A percentile compares a stretch with the other conserved stretches of the same genome.
These are phyloP conservation scores for Angophora floribunda DNA, from an alignment of 345 rosid species.

Conservation along the genomic window DNA sequence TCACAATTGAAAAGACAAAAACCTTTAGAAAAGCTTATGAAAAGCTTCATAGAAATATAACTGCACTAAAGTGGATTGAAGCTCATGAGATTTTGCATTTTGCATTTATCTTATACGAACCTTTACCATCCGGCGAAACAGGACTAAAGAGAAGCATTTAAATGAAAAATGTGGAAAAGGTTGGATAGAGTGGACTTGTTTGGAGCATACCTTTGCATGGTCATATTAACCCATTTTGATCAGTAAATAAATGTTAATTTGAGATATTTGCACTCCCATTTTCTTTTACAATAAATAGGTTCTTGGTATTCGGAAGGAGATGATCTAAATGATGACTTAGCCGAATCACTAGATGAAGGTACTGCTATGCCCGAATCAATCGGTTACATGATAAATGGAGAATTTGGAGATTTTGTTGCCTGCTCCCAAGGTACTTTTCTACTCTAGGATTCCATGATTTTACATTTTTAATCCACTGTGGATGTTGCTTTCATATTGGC, in stretches of 20 bases:
- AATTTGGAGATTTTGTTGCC: not conserved
- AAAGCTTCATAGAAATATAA: not conserved
- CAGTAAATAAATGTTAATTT: not conserved
- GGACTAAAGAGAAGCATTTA: not conserved
- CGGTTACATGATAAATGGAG: not conserved
- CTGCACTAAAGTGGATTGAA: not conserved
- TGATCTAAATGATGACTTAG: not conserved
- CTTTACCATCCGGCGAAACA: not conserved
- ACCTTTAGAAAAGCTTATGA: not conserved
- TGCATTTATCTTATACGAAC: not conserved
- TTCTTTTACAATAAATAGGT: not conserved
- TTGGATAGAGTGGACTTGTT: not conserved
- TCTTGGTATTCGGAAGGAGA: constrained; percentile 1
- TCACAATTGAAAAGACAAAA: not conserved
- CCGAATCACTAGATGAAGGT: not conserved
- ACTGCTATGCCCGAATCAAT: not conserved
- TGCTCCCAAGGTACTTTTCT: not conserved
- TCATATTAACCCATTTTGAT: not conserved
- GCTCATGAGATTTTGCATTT: not conserved
- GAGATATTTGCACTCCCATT: not conserved
- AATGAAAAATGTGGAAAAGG: not conserved
- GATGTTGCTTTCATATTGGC: no score
- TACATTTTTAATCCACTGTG: not conserved
- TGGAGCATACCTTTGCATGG: not conserved
- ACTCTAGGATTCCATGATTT: not conserved